Evolutionary conservation across 108 stramenopile species (phyloP).

Genomic region (Cyclostephanos invisitatus): DNA sequence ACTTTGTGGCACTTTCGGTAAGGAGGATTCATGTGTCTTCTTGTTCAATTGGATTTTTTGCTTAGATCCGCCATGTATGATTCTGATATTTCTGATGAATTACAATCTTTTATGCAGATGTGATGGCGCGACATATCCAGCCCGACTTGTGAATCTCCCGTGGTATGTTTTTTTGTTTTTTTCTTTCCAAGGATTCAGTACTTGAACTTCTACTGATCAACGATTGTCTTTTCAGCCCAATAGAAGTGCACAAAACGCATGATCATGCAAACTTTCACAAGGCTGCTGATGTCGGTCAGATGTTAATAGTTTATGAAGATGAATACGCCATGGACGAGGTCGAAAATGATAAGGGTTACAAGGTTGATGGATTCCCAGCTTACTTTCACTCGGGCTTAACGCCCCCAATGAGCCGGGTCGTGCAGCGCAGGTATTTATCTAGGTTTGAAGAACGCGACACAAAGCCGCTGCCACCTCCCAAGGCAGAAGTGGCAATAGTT

Average conservation of each 20-base stretch:
- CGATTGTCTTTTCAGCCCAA: conserved; percentile 38
- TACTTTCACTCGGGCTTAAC: conserved; percentile 89
- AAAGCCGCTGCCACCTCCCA: conserved; percentile 60
- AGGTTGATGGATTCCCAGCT: conserved; percentile 58
- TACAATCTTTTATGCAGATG: conserved; percentile 37
- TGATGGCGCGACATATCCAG: conserved; percentile 89
- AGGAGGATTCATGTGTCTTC: no score
- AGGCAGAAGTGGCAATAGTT: conserved; percentile 62
- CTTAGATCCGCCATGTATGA: not conserved
- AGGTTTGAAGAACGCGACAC: conserved; percentile 65
- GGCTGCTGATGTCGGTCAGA: conserved; percentile 88
- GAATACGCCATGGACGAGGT: conserved; percentile 85
- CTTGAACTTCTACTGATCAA: not conserved
- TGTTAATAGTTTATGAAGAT: conserved; percentile 92
- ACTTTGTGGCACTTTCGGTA: conserved; percentile 82
- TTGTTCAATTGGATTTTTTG: not conserved
- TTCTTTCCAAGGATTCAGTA: not conserved
- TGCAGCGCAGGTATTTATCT: conserved; percentile 71
- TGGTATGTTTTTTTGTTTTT: conserved; percentile 38
- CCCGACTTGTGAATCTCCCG: conserved; percentile 91
- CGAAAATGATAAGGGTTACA: conserved; percentile 61
- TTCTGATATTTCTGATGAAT: not conserved
- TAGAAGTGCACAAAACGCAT: conserved; percentile 92
- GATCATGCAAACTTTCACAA: conserved; percentile 93
- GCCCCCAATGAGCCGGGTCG: conserved; percentile 84